Evolutionary conservation across 1,284 basidiomycete genomes (phyloP), one percentile per base, ranked within the genome.

Genomic region (Ceratobasidium theobromae): DNA sequence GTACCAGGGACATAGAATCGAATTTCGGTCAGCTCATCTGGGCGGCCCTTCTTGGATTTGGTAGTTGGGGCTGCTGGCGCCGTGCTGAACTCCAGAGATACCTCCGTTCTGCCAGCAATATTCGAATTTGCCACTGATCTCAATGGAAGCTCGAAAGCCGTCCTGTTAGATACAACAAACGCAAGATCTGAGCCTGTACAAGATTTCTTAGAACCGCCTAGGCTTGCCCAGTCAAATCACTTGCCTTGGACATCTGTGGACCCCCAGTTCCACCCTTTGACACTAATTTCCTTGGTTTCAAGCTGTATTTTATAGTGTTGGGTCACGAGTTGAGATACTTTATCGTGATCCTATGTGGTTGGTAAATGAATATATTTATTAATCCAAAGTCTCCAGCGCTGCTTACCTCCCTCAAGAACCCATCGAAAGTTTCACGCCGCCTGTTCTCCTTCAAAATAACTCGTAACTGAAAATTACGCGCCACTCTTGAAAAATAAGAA

Each of bases 211-310:
- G n/a, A n/a, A n/a, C n/a, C n/a, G 43, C 40, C 35, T 38, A 43
- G 40, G 14, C 4, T 14, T n/a, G 16, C 5, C 16, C 58, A 25
- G 41, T 9, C n/a, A 16, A 30, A 18, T 23, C 32, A 75, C 83
- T 70, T 70, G 92, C 95, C 91, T 82, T 93, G 91, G 71, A 99
- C 94, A 73, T 96, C 93, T 2, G 92, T 92, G 41, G 90, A 85
- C 16, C 97, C 97, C 97, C 97, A 99, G 76, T 99, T 99, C 95
- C 95, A 99, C 0, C 97, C 97, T 74, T 94, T 93, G 74, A 95
- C 85, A 6, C 91, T 89, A 18, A 88, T 82, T 72, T 99, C 97
- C 75, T 87, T 88, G 11, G 84, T 84, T 74, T 98, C 96, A 28
- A 99, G 81, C 5, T 88, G 85, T 69, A 95, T 80, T 67, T 84